Evolutionary conservation across 768 basidiomycete species (phyloP).

Genomic region (Auricularia sp.): DNA sequence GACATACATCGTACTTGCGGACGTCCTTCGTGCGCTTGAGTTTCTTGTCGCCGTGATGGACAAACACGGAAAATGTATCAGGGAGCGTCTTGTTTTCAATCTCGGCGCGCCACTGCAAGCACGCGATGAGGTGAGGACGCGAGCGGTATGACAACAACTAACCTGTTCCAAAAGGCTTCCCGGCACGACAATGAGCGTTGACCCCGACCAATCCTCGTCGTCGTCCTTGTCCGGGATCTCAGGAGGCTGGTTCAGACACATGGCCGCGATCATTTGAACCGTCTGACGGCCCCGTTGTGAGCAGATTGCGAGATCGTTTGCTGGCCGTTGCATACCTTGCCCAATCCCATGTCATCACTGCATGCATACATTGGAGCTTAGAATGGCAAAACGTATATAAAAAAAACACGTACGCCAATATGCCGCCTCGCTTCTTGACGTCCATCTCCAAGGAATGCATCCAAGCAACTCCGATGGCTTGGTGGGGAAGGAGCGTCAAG

Average conservation of each 20-base stretch:
- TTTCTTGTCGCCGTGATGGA: constrained; percentile 67
- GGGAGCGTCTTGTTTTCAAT: constrained; percentile 53
- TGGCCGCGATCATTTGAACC: constrained; percentile 71
- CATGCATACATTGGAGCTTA: neutral
- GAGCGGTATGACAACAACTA: constrained; percentile 5
- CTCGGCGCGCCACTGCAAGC: constrained; percentile 58
- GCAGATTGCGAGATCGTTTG: no score
- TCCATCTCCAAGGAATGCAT: constrained; percentile 57
- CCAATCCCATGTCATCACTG: constrained; percentile 65
- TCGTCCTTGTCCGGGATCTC: constrained; percentile 24
- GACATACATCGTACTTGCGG: constrained; percentile 40
- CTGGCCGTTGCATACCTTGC: constrained; percentile 22
- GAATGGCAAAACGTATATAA: no score
- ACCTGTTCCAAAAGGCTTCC: constrained; percentile 66
- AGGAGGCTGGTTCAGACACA: constrained; percentile 53
- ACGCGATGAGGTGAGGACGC: neutral
- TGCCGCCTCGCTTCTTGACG: constrained; percentile 43
- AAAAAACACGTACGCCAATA: constrained; percentile 38
- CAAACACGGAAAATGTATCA: constrained; percentile 46
- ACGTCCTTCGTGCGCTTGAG: constrained; percentile 43
- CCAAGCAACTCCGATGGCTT: constrained; percentile 71
- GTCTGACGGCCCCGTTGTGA: constrained; percentile 28
- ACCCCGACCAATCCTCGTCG: constrained; percentile 18
- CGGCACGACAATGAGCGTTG: constrained; percentile 67
- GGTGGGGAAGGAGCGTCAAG: constrained; percentile 61